Evolutionary conservation across 331 rosid species (phyloP).

Genomic region (Pyracantha coccinea): DNA sequence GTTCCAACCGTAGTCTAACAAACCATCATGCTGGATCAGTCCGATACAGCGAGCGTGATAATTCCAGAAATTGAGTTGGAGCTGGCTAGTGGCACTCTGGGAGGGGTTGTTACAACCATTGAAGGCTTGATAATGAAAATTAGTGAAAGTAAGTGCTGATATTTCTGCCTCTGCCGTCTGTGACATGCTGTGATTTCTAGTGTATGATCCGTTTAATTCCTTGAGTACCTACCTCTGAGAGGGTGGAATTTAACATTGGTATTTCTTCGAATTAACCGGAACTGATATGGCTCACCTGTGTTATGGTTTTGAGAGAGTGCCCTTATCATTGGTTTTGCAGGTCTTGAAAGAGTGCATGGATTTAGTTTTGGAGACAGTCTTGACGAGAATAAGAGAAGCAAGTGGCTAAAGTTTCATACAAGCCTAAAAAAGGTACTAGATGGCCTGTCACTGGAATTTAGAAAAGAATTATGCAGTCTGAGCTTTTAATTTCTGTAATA

Average conservation of each 20-base stretch:
- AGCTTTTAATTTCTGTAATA: not conserved
- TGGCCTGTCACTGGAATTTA: not conserved
- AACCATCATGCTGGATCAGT: constrained; percentile 22
- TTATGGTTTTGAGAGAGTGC: not conserved
- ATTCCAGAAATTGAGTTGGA: constrained; percentile 80
- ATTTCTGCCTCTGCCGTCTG: not conserved
- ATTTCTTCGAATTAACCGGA: not conserved
- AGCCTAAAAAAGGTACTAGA: constrained; percentile 64
- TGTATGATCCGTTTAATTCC: not conserved
- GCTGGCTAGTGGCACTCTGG: constrained; percentile 63
- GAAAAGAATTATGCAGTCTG: not conserved
- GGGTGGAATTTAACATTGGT: not conserved
- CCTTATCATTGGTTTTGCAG: constrained; percentile 32
- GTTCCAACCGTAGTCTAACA: constrained; percentile 12
- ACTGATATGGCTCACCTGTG: not conserved
- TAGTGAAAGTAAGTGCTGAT: constrained; percentile 40
- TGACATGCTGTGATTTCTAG: not conserved
- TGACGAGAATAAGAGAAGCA: constrained; percentile 54
- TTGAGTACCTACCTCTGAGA: not conserved
- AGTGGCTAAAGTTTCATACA: constrained; percentile 64
- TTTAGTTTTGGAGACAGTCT: constrained; percentile 91
- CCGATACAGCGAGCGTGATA: constrained; percentile 48
- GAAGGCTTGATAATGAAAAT: constrained; percentile 82
- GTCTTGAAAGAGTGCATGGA: constrained; percentile 87
- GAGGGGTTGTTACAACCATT: constrained; percentile 53